Base-by-base conservation (phyloP, 202 grass and related monocot genomes). In the Carex sylvatica region DNA sequence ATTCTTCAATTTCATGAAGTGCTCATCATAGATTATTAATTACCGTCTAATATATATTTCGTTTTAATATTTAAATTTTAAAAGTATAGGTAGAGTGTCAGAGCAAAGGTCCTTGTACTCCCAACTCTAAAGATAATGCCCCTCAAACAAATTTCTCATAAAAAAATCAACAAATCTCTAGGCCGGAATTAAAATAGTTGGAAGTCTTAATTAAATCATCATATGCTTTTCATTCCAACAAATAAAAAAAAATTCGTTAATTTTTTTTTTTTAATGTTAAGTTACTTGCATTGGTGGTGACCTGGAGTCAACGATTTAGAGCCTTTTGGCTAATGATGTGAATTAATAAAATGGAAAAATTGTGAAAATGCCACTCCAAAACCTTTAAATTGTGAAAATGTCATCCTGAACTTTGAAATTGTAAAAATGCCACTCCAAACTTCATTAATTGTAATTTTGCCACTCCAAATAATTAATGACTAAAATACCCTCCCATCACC, bases 81-180 rank as follows among this genome's bases (percentile, higher is more conserved):
- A 56, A 76, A 9, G 13, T 76, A 35, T 28, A 19, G 51, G 24
- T 76, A 76, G 15, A 56, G 2, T 31, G 72, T 76, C 72, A 76
- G 31, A 31, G 3, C 35, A 33, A 15, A 24, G 14, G 72, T 76
- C 51, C 14, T 76, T 76, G 72, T 56, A 56, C 3, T 31, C 38
- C 49, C 47, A 76, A 74, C 70, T 74, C 70, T 74, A 54, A 74
- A 53, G 70, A 74, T 30, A 54, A 74, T 74, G 70, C 13, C 70
- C 46, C 6, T 15, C 70, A 53, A 74, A 74, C 70, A 31, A 30
- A 54, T 52, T 74, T 74, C 18, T 70, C 46, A 16, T 23, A 40
- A 40, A 40, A 0, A 51, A 75, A 15, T 31, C 47, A 24, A 71
- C 36, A 19, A 19, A 55, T 75, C 71, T 31, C 23, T 55, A 55